Conservation (phyloP, 495 filamentous ascomycete genomes). For the Podospora australis region DNA sequence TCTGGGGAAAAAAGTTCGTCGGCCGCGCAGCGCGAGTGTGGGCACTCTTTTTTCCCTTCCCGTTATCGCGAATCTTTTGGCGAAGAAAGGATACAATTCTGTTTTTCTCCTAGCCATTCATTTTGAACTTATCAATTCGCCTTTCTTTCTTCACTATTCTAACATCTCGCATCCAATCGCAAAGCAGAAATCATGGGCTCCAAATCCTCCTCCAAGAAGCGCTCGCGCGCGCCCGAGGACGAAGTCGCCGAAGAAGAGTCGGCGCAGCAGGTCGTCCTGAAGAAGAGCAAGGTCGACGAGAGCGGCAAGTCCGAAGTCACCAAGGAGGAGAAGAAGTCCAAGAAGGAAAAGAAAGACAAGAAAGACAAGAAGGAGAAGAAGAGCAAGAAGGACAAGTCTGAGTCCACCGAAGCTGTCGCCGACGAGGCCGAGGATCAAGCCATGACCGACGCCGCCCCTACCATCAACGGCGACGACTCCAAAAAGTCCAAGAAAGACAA, state of each 20-base stretch:
- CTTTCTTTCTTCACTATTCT: too few relatives aligned
- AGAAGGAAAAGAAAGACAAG: conserved; percentile 34
- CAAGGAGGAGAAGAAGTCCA: conserved; percentile 33
- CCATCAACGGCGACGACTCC: conserved; percentile 21
- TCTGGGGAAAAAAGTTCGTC: too few relatives aligned
- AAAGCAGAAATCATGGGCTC: conserved; percentile 19
- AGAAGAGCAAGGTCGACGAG: conserved; percentile 31
- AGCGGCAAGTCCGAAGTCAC: conserved; percentile 31
- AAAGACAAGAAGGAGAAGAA: conserved; percentile 41
- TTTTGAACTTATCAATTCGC: too few relatives aligned
- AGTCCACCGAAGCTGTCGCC: conserved; percentile 10
- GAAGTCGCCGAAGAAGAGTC: conserved; percentile 21
- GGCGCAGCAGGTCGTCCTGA: conserved; percentile 15
- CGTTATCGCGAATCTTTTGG: too few relatives aligned
- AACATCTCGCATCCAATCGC: not conserved
- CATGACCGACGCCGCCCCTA: conserved; percentile 11
- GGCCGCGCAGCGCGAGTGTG: too few relatives aligned
- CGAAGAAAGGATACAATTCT: too few relatives aligned
- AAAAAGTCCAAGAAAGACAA: conserved; percentile 26
- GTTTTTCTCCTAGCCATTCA: too few relatives aligned
- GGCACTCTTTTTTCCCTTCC: too few relatives aligned
- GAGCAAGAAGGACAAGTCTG: conserved; percentile 24
- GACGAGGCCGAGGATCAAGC: conserved; percentile 11
- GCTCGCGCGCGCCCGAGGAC: conserved; percentile 25
- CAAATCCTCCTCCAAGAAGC: conserved; percentile 24